phyloP scores from a whole-genome alignment of 345 rosid species.

The Moricandia arvensis region DNA sequence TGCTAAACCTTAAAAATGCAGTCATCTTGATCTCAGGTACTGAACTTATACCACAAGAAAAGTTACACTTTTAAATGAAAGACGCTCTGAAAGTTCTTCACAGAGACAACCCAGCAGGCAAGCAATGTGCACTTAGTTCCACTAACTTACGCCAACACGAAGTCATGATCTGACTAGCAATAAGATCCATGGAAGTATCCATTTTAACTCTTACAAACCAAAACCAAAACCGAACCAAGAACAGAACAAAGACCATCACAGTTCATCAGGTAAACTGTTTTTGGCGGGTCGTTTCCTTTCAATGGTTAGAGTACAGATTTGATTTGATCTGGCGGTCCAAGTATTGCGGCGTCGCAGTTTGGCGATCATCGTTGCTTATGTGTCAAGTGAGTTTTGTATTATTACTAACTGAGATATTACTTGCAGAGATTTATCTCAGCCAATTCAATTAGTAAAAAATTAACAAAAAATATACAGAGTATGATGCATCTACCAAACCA shows the following conservation, averaged over 20 bases:
- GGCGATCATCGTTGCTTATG: neutral
- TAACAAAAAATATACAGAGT: neutral
- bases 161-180: neutral
- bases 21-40: neutral
- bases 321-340: too few species aligned
- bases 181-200: neutral
- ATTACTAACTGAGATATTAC: neutral
- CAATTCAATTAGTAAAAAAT: neutral
- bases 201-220: neutral
- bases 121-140: too few species aligned
- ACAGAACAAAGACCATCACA: neutral
- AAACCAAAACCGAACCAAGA: neutral
- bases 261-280: neutral
- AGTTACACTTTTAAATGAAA: too few species aligned
- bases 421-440: neutral
- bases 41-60: too few species aligned
- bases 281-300: neutral
- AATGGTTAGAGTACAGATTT: too few species aligned
- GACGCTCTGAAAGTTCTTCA: too few species aligned
- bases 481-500: neutral
- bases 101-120: too few species aligned
- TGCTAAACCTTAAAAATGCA: neutral
- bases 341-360: too few species aligned
- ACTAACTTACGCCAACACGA: neutral
- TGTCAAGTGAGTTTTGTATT: neutral